A percentile compares a stretch with the other conserved stretches of the same genome.
Conservation (phyloP, 306 rosid genomes). For the Glycyrrhiza uralensis region DNA sequence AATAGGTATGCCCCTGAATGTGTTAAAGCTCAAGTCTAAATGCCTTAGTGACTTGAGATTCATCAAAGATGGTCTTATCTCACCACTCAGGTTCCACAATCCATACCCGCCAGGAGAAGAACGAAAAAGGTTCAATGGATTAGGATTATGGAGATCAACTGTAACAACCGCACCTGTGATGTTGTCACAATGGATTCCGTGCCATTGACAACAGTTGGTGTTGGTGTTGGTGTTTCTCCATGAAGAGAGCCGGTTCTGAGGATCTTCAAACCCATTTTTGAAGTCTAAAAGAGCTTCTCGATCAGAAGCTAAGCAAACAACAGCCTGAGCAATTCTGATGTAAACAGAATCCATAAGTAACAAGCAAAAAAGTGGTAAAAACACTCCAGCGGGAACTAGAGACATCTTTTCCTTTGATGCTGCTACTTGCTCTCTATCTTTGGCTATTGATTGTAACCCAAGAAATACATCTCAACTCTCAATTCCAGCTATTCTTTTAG, state of each 20-base stretch:
- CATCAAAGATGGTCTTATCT: slow-evolving; percentile 38
- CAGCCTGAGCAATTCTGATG: neutral
- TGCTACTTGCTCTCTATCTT: neutral
- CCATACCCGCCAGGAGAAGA: slow-evolving; percentile 16
- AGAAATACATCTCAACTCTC: neutral
- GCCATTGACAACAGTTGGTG: slow-evolving; percentile 43
- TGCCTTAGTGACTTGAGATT: slow-evolving; percentile 34
- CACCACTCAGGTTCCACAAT: slow-evolving; percentile 38
- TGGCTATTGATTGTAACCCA: neutral
- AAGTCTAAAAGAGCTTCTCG: slow-evolving; percentile 41
- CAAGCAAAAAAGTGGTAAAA: neutral
- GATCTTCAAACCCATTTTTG: slow-evolving; percentile 46
- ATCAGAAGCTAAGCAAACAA: slow-evolving; percentile 26
- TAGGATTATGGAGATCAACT: slow-evolving; percentile 41
- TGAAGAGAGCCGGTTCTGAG: slow-evolving; percentile 27
- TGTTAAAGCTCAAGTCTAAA: slow-evolving; percentile 49
- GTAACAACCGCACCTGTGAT: slow-evolving; percentile 32
- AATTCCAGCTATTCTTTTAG: neutral
- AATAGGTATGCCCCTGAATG: slow-evolving; percentile 29
- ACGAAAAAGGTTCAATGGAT: neutral
- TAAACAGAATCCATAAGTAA: neutral
- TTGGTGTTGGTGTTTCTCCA: slow-evolving; percentile 28
- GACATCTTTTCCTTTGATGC: slow-evolving; percentile 13
- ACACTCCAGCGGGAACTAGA: neutral
- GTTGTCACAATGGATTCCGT: slow-evolving; percentile 35